Base-by-base conservation (phyloP, 1,284 basidiomycete genomes). In the Ustilago sp. region DNA sequence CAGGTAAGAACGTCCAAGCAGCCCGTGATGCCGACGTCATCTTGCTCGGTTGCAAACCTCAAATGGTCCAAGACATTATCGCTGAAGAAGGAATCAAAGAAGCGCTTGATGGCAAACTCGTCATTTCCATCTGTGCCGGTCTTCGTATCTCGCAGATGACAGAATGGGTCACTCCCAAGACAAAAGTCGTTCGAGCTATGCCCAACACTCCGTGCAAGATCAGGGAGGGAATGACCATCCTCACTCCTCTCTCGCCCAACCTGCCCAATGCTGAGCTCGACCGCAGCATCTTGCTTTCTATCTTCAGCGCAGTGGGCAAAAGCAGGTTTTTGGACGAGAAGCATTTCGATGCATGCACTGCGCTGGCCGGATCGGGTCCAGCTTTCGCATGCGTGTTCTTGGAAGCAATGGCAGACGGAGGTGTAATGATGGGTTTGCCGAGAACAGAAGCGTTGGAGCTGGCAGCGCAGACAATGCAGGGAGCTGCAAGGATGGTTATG, bases 341-440 rank as follows among this genome's bases (percentile, higher is more conserved):
- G 66, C 81, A 98, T 87, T 99, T 99, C 84, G 96, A 99, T 87
- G 96, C 95, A 3, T 97, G 94, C 85, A 99, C 97, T 0, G 97
- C 97, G 9, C 89, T 99, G 4, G 95, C 94, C 17, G 97, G 95
- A 2, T 94, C 94, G 9, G 97, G 97, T 0, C 97, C 97, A 36
- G 97, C 97, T 0, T 99, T 99, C 87, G 94, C 94, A 1, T 95
- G 94, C 78, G 92, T 99, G 54, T 95, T 99, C 82, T 89, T 99
- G 69, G 97, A 99, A 87, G 96, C 97, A 0, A 98, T 99, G 95
- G 93, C 94, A 2, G 97, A 99, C 87, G 97, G 97, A 38, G 97
- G 94, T 36, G 97, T 99, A 50, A 99, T 99, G 97, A 99, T 99
- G 97, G 97, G 97, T 34, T 88, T 99, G 53, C 97, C 97, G 3